phyloP scores from a whole-genome alignment of 2,329 filamentous ascomycete genomes.

The Emergomyces orientalis region DNA sequence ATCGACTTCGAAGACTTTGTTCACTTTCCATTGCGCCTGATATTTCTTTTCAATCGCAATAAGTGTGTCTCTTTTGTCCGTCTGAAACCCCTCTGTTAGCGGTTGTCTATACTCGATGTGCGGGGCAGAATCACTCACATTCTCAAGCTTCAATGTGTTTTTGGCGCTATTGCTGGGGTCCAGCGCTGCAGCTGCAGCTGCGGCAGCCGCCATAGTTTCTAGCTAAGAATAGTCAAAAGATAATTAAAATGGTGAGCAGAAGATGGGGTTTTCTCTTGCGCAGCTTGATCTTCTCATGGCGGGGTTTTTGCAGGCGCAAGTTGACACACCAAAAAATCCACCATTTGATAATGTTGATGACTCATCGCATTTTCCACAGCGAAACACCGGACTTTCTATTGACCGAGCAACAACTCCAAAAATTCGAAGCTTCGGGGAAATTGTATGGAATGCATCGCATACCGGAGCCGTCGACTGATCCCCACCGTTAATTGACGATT shows the following conservation, averaged over 20 bases:
- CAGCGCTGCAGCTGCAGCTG: constrained; percentile 47
- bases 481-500: not conserved
- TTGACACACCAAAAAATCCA: not conserved
- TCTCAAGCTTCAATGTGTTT: constrained; percentile 58
- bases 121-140: constrained; percentile 30
- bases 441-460: not conserved
- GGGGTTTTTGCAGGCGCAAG: not conserved
- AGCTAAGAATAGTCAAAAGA: not conserved
- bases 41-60: constrained; percentile 85
- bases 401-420: not conserved
- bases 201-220: constrained; percentile 33
- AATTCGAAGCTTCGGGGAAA: not conserved
- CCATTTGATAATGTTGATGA: not conserved
- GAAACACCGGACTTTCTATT: not conserved
- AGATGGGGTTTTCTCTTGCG: not conserved
- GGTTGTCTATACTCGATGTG: constrained; percentile 15
- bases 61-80: constrained; percentile 76
- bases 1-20: constrained; percentile 72
- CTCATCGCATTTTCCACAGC: not conserved
- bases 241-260: not conserved
- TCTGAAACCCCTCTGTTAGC: constrained; percentile 40
- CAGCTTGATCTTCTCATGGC: not conserved
- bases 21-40: constrained; percentile 72
- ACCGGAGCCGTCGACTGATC: not conserved
- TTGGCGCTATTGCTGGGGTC: constrained; percentile 47